Conservation (phyloP, 305 asterid species). For the Fraxinus albicans region DNA sequence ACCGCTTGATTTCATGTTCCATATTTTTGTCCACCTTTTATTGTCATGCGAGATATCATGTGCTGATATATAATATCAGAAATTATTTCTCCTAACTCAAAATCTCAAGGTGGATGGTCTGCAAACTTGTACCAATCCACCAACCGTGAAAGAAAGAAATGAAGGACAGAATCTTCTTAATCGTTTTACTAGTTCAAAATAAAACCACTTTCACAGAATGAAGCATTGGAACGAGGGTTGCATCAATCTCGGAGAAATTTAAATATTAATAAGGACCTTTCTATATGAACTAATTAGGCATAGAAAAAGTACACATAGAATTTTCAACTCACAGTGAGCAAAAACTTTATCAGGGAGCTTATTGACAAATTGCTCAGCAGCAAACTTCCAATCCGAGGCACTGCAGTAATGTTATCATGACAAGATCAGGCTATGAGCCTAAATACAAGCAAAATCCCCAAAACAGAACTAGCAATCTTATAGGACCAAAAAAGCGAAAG, state of each 20-base stretch:
- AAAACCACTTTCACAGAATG: background rate
- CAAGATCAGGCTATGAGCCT: background rate
- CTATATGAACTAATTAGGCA: background rate
- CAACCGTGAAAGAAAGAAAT: background rate
- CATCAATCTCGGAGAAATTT: background rate
- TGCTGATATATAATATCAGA: background rate
- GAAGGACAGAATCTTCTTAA: background rate
- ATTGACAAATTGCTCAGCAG: conserved; percentile 53
- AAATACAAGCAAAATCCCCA: background rate
- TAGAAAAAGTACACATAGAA: background rate
- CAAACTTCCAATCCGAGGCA: conserved; percentile 56
- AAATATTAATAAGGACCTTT: background rate
- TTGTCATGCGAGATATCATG: background rate
- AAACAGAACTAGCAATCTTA: background rate
- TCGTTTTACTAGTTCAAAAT: background rate
- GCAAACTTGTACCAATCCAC: background rate
- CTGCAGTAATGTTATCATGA: conserved; percentile 29
- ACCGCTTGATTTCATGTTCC: background rate
- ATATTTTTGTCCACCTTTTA: background rate
- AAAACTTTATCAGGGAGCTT: conserved; percentile 54
- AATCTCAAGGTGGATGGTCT: background rate
- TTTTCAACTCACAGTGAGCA: conserved; percentile 50
- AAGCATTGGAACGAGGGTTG: background rate
- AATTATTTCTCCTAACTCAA: background rate
- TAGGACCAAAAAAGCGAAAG: background rate